A percentile compares a stretch with the other conserved stretches of the same genome.
phyloP scores from a whole-genome alignment of 2,329 filamentous ascomycete genomes.

The Colletotrichum endophyticum region DNA sequence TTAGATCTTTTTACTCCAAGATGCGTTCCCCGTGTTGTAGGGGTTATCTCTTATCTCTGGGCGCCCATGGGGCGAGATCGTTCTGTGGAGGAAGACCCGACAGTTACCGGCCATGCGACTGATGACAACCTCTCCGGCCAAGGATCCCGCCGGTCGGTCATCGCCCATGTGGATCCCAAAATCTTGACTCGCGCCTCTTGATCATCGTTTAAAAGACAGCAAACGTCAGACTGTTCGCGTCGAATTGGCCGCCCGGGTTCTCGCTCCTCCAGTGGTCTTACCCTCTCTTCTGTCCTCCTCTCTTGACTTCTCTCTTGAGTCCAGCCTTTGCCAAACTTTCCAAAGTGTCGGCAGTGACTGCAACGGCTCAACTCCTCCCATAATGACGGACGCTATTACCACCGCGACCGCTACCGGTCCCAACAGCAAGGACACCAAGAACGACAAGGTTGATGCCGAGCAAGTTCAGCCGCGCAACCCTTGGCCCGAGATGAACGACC shows the following conservation, averaged over 20 bases:
- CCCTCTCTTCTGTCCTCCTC: not conserved
- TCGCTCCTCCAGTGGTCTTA: not conserved
- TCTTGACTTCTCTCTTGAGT: not conserved
- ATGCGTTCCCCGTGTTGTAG: conserved; percentile 6
- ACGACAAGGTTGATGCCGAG: conserved; percentile 6
- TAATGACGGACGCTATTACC: conserved; percentile 13
- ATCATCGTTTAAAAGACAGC: not conserved
- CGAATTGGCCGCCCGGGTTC: not conserved
- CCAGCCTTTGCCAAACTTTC: not conserved
- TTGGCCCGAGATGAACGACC: conserved; percentile 10
- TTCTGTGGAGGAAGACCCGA: conserved; percentile 15
- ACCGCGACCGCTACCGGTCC: not conserved
- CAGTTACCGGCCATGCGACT: not conserved
- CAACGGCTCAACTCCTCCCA: not conserved
- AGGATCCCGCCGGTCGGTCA: not conserved
- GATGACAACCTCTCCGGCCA: conserved; percentile 10
- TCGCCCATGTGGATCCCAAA: conserved; percentile 5
- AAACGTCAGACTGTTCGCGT: conserved; percentile 8
- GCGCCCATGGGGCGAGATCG: conserved; percentile 18
- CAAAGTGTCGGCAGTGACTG: not conserved
- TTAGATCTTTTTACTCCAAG: conserved; percentile 9
- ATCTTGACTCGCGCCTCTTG: conserved; percentile 6
- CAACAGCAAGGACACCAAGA: conserved; percentile 8
- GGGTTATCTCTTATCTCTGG: conserved; percentile 9
- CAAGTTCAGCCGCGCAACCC: conserved; percentile 5